Percentiles rank a stretch among this genome's conserved stretches.
Evolutionary conservation across 1,139 yeast genomes (phyloP).

Genomic region (Saccharomyces hybrid): DNA sequence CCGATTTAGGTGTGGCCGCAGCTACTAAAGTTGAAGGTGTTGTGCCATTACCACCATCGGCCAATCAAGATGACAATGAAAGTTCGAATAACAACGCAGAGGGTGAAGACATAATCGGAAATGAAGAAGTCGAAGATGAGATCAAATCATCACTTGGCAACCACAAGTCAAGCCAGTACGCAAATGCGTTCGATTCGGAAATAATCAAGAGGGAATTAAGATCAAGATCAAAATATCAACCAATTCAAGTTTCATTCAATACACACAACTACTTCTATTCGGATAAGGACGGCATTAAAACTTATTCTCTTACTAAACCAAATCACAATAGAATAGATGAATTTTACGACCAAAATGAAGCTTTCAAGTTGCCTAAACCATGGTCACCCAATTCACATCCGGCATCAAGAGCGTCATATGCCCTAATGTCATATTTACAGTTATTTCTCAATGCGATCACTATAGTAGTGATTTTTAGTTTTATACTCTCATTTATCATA

Average conservation of each 20-base stretch:
- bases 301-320: neutral
- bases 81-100: neutral
- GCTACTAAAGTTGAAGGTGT: conserved; percentile 12
- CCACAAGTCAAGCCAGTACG: neutral
- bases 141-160: neutral
- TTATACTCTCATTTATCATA: conserved; percentile 47
- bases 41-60: neutral
- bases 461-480: conserved; percentile 46
- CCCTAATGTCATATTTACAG: conserved; percentile 66
- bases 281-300: neutral
- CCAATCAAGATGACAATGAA: neutral
- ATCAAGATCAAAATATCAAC: conserved; percentile 7
- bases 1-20: conserved; percentile 23
- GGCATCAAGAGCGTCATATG: conserved; percentile 51
- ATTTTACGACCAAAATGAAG: conserved; percentile 1
- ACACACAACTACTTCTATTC: conserved; percentile 16
- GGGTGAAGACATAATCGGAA: neutral
- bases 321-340: neutral
- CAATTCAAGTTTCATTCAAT: conserved; percentile 15
- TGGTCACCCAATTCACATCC: conserved; percentile 30
- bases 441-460: conserved; percentile 56
- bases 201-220: conserved; percentile 4
- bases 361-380: conserved; percentile 24
- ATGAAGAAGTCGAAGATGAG: neutral
- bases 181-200: neutral